Base-by-base conservation (phyloP, 371 early-diverging fungal species). In the Hamiltosporidium tvaerminnensis region DNA sequence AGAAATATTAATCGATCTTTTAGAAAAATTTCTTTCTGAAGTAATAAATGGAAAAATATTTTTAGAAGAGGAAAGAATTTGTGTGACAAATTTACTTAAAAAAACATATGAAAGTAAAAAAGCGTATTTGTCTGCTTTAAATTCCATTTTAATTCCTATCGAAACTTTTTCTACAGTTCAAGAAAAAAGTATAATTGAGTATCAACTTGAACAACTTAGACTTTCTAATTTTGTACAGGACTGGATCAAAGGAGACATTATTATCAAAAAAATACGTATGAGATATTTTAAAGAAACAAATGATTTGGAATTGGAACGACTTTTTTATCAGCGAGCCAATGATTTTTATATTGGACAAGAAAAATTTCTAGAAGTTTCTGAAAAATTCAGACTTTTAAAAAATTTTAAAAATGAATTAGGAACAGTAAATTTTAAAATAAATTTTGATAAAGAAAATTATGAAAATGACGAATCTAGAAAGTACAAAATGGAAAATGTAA, bases 1-100 rank as follows among this genome's bases (percentile, higher is more conserved):
- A 47, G 60, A 34, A 37, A 2, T 5, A n/a, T 30, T 14, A 31
- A 47, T 10, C 30, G 47, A 35, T 3, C 54, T 62, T 60, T 50
- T 71, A 7, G 47, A 53, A 4, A 73, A 75, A 49, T 56, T 70
- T 32, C 30, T 47, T 9, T 50, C 14, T 7, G 68, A 67, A 12
- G 70, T 79, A 7, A 50, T 79, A 30, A 74, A 74, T 48, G 76
- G 76, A 2, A 74, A 68, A 59, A 75, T 79, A 2, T 69, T 69
- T 57, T 54, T 76, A 38, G 79, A 79, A 62, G 61, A 57, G 33
- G 66, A 76, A 57, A 56, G 79, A 47, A 50, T 76, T 23, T 36
- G 61, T 31, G 54, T 73, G n/a, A 65, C 70, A 23, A 59, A 68
- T 33, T 36, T 61, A 10, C 54, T 78, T 4, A 73, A 68, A 52